Conservation (phyloP, 2,329 filamentous ascomycete genomes). For the Penicillium sp. region DNA sequence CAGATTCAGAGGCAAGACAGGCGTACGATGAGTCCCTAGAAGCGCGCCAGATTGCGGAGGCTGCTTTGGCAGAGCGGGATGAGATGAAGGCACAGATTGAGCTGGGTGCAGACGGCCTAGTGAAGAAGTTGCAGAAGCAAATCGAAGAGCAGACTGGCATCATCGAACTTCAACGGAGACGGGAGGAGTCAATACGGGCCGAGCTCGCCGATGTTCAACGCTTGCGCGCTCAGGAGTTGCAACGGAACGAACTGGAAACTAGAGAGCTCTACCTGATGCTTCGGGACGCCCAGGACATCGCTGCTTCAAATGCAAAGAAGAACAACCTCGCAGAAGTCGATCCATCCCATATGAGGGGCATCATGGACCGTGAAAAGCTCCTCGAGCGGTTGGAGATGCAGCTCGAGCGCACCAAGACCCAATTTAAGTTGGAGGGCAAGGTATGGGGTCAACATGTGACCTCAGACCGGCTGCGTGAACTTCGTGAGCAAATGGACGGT, state of each 20-base stretch:
- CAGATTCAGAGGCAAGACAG: conserved; percentile 86
- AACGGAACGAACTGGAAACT: conserved; percentile 91
- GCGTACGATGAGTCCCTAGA: conserved; percentile 86
- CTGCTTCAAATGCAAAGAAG: conserved; percentile 72
- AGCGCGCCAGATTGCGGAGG: conserved; percentile 84
- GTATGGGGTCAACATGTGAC: conserved; percentile 81
- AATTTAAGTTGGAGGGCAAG: conserved; percentile 91
- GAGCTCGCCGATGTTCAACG: conserved; percentile 81
- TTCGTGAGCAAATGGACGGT: conserved; percentile 90
- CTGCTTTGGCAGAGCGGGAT: conserved; percentile 90
- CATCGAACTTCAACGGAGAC: conserved; percentile 77
- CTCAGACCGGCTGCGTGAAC: conserved; percentile 80
- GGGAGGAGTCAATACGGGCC: conserved; percentile 77
- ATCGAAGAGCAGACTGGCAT: conserved; percentile 86
- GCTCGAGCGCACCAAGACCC: conserved; percentile 91
- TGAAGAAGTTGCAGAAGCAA: conserved; percentile 85
- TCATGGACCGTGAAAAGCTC: conserved; percentile 80
- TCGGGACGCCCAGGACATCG: conserved; percentile 90
- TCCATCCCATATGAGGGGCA: conserved; percentile 74
- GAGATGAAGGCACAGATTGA: conserved; percentile 84
- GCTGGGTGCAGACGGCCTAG: conserved; percentile 82
- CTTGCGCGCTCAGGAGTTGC: conserved; percentile 77
- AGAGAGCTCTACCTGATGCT: conserved; percentile 97
- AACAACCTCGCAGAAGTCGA: conserved; percentile 46
- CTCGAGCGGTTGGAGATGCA: conserved; percentile 93